phyloP scores from a whole-genome alignment of 768 basidiomycete genomes.

The Daedaleopsis nitida region DNA sequence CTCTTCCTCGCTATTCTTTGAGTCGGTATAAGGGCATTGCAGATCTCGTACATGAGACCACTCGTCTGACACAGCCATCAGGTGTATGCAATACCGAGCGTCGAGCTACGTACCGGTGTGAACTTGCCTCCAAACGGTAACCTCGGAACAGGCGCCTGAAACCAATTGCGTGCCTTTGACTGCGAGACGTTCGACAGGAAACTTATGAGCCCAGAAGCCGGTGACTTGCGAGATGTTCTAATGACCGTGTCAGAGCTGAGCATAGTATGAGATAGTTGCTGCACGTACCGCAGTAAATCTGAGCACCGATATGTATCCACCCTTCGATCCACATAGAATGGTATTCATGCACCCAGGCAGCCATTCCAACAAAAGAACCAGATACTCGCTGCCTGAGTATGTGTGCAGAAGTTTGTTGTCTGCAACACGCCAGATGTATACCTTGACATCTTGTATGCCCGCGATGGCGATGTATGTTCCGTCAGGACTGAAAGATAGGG shows the following conservation, averaged over 20 bases:
- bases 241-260: background rate
- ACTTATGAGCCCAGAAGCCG: background rate
- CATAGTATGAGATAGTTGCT: background rate
- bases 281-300: background rate
- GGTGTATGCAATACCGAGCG: too few relatives aligned
- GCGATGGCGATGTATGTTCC: background rate
- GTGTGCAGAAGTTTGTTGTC: background rate
- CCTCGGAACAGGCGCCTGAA: background rate
- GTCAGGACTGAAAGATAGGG: background rate
- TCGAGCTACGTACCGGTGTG: background rate
- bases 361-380: background rate
- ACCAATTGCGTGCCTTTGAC: background rate
- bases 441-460: background rate
- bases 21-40: background rate
- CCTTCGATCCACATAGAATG: background rate
- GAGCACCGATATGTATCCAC: background rate
- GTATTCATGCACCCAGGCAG: background rate
- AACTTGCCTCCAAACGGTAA: background rate
- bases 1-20: background rate
- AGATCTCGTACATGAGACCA: background rate
- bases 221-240: background rate
- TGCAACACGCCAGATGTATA: background rate
- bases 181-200: conserved; percentile 1
- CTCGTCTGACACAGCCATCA: background rate
- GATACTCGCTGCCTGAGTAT: background rate